Evolutionary conservation across 2,329 filamentous ascomycete genomes (phyloP).

Genomic region (Diplodia scrobiculata): DNA sequence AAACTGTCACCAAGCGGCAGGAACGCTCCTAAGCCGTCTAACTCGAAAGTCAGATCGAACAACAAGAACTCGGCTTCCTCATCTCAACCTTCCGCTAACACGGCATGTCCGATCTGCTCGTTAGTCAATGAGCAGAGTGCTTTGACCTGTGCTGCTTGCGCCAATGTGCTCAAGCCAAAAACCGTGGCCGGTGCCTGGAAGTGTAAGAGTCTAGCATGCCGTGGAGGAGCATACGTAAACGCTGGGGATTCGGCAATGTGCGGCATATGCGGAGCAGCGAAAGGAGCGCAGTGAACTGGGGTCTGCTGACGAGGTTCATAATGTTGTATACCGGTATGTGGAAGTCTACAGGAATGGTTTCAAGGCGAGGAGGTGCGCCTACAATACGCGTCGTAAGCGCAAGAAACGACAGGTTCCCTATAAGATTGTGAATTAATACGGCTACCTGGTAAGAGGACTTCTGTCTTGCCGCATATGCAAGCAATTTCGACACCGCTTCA

Average conservation of each 20-base stretch:
- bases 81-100: not conserved
- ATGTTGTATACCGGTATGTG: not conserved
- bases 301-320: too few relatives aligned
- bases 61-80: not conserved
- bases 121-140: conserved; percentile 60
- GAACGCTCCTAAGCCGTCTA: not conserved
- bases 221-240: conserved; percentile 64
- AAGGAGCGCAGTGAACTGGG: not conserved
- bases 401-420: not conserved
- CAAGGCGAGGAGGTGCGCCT: not conserved
- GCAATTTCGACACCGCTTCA: too few relatives aligned
- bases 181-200: conserved; percentile 64
- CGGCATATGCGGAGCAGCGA: conserved; percentile 63
- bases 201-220: conserved; percentile 61
- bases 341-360: not conserved
- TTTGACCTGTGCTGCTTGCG: conserved; percentile 68
- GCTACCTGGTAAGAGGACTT: not conserved
- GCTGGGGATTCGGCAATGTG: conserved; percentile 69
- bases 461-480: not conserved
- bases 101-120: conserved; percentile 67
- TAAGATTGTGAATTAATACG: not conserved
- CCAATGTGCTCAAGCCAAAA: conserved; percentile 64
- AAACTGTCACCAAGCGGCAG: not conserved
- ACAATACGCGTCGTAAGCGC: not conserved
- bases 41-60: not conserved